A percentile compares a stretch with the other conserved stretches of the same genome.
These are phyloP conservation scores for Brettanomyces naardenensis DNA, from an alignment of 805 yeast species.

Conservation along the genomic window DNA sequence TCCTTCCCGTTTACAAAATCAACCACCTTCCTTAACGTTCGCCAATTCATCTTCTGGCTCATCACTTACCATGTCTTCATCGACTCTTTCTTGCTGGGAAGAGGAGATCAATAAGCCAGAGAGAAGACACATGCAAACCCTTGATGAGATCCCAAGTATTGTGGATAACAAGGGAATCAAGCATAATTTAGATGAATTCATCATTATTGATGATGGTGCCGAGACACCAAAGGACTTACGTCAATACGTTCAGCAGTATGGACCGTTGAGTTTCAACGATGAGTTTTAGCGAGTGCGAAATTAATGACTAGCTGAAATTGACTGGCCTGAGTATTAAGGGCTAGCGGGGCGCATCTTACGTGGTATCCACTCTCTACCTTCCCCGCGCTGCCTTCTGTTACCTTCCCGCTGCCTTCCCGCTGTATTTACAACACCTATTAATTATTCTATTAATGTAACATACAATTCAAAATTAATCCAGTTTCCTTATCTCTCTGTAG, in stretches of 20 bases:
- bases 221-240: conserved; percentile 5
- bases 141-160: not conserved
- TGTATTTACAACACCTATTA: not conserved
- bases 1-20: not conserved
- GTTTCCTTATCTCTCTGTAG: no score
- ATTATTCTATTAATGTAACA: no score
- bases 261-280: conserved; percentile 38
- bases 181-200: not conserved
- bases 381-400: not conserved
- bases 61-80: conserved; percentile 38
- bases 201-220: conserved; percentile 1
- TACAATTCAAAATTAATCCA: no score
- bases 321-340: no score
- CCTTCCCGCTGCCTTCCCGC: not conserved
- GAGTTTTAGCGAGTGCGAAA: conserved; percentile 36
- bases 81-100: conserved; percentile 38
- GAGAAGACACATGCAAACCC: conserved; percentile 5
- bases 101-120: conserved; percentile 15
- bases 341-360: no score
- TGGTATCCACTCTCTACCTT: not conserved
- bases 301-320: no score
- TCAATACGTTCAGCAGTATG: conserved; percentile 31
- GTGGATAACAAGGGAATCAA: conserved; percentile 3
- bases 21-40: conserved; percentile 7
- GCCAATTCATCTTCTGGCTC: conserved; percentile 34